Evolutionary conservation across 176 grass and related monocot genomes (phyloP), one percentile per base, ranked within the genome.

Genomic region (Thalia dealbata): DNA sequence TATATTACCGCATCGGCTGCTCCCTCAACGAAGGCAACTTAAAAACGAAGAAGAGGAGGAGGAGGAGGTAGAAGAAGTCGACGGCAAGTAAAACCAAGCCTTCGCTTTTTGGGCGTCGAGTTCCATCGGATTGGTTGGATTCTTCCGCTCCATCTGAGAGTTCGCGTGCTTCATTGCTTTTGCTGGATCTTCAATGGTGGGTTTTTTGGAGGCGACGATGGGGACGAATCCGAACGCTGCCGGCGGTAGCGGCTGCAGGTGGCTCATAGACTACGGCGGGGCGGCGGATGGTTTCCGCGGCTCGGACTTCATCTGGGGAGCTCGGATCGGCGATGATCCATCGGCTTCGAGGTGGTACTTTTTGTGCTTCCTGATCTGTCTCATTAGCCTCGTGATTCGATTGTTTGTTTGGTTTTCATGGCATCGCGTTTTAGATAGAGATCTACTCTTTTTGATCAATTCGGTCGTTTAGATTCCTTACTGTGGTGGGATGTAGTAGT

Each of bases 291-390:
- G 41, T 14, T 12, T 24, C 2, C 10, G 12, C 14, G 48, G 13
- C 14, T 51, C 69, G 8, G 69, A 30, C 52, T 72, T 51, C 69
- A 25, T 72, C 69, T 72, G 69, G 69, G 69, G 12, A 13, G 7
- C 69, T 52, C 69, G 24, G 24, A 26, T 29, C 45, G 41, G 51
- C 46, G 24, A 52, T 7, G 46, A 52, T 52, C 69, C 69, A n/a
- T 51, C 69, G 7, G 69, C 48, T 72, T 72, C 69, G 16, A 52
- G 69, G 69, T 72, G 69, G 30, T 52, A 11, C 26, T 70, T 45
- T 22, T 70, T 0, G 23, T 72, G 25, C 26, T 42, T 30, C 10
- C 27, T 27, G 12, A 18, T 70, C 12, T 13, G 25, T 0, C n/a
- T 48, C 7, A 25, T 50, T 23, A 1, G 30, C 9, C 21, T 22